Percentiles rank a stretch among this genome's conserved stretches.
phyloP scores from a whole-genome alignment of 495 filamentous ascomycete genomes.

The Penicillium turbatum region DNA sequence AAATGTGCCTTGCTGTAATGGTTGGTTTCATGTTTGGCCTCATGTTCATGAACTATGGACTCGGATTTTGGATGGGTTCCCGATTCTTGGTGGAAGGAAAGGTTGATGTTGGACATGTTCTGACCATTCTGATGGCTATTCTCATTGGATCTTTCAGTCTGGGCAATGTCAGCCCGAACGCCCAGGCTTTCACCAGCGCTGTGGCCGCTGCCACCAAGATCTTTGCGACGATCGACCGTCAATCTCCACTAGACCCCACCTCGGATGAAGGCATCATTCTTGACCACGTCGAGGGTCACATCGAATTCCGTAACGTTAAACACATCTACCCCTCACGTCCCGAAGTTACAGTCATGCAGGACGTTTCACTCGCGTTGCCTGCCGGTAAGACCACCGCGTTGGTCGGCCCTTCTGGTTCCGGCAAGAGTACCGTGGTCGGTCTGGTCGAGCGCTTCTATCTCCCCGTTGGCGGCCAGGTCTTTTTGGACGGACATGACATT shows the following conservation, averaged over 20 bases:
- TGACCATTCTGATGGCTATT: constrained; percentile 84
- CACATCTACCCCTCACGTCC: constrained; percentile 93
- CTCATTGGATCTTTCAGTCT: constrained; percentile 90
- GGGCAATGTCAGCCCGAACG: constrained; percentile 82
- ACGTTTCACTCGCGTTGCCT: constrained; percentile 71
- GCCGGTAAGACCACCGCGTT: constrained; percentile 86
- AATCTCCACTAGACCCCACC: constrained; percentile 81
- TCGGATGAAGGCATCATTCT: constrained; percentile 65
- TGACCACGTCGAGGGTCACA: constrained; percentile 65
- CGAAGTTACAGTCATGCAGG: constrained; percentile 80
- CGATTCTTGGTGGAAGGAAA: constrained; percentile 66
- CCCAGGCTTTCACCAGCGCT: constrained; percentile 76
- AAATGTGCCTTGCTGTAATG: constrained; percentile 67
- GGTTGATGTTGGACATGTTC: constrained; percentile 47
- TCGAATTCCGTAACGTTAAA: constrained; percentile 79
- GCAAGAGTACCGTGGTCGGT: constrained; percentile 90
- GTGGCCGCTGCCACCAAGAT: constrained; percentile 86
- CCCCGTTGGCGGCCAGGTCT: constrained; percentile 72
- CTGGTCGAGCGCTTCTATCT: constrained; percentile 91
- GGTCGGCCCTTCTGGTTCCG: constrained; percentile 80
- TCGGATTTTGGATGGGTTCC: constrained; percentile 95
- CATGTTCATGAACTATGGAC: constrained; percentile 82
- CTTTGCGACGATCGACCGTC: constrained; percentile 83
- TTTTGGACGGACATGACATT: constrained; percentile 81
- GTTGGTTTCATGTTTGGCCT: constrained; percentile 76